Evolutionary conservation across 495 filamentous ascomycete genomes (phyloP).

Genomic region (Penicillium paxilli): DNA sequence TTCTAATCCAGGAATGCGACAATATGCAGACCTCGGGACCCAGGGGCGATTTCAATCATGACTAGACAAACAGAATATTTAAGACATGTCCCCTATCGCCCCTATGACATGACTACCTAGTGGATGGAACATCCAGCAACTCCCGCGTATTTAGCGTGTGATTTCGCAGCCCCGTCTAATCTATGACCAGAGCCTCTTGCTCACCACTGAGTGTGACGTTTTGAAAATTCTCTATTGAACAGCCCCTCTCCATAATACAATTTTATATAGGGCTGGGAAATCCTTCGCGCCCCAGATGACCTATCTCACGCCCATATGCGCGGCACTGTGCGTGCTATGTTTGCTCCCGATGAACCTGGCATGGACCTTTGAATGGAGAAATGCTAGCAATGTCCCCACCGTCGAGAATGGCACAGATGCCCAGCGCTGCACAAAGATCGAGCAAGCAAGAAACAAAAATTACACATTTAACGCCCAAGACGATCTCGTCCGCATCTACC

Average conservation of each 20-base stretch:
- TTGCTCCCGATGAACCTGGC: not conserved
- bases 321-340: not conserved
- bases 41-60: not conserved
- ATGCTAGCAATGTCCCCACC: not conserved
- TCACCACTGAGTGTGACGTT: too few species aligned
- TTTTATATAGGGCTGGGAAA: not conserved
- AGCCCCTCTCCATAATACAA: not conserved
- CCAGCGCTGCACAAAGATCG: not conserved
- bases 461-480: not conserved
- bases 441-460: not conserved
- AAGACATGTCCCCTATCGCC: not conserved
- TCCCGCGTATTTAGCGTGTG: not conserved
- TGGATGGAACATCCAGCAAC: not conserved
- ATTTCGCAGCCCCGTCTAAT: too few species aligned
- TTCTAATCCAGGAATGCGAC: too few species aligned
- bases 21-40: too few species aligned
- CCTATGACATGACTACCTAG: not conserved
- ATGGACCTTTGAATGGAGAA: not conserved
- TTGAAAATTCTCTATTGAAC: not conserved
- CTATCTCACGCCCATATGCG: not conserved
- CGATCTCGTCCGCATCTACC: not conserved
- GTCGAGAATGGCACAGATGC: not conserved
- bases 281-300: not conserved
- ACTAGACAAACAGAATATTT: not conserved
- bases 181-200: too few species aligned